Base-by-base conservation (phyloP, 1,284 basidiomycete genomes). In the Abortiporus biennis region DNA sequence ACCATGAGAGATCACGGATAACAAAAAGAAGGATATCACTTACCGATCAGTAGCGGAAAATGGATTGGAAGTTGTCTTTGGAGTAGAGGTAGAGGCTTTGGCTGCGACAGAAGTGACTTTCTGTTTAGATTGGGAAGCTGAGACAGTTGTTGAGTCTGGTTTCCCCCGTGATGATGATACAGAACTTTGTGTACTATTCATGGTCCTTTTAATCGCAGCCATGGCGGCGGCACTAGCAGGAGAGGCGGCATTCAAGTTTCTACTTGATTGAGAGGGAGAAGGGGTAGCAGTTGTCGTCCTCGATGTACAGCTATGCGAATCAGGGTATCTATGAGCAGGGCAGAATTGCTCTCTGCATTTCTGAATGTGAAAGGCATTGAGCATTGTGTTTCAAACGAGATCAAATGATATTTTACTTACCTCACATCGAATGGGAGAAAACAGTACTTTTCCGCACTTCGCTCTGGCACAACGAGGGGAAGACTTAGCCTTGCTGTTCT, bases 11-110 rank as follows among this genome's bases (percentile, higher is more conserved):
- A 65, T 69, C 72, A 80, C 76, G 71, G 62, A 65, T 55, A 47
- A 49, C 43, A 47, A 53, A 50, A 29, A 29, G 46, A 42, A 44
- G 36, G 47, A 55, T 23, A 34, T 15, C 34, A 72, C 83, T 65
- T 69, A 88, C 85, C 85, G 72, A 51, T 85, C 80, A 44, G 77
- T 71, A 59, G 80, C 78, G 25, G 75, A 80, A 54, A 88, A 85
- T 6, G 69, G 72, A 22, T 73, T 75, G 12, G 54, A 31, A 25
- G 46, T 38, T 2, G 54, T 32, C 29, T 54, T 52, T 27, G 43
- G 44, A 33, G 47, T 36, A 15, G 42, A 39, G 16, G 41, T 52
- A 4, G 44, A 43, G 3, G 42, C 20, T 12, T 17, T 30, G 4
- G 40, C 15, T 22, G 40, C 4, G 16, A 20, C 22, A 4, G 35